Percentiles rank a stretch among this genome's conserved stretches.
Evolutionary conservation across 345 rosid genomes (phyloP).

Genomic region (Citropsis articulata): DNA sequence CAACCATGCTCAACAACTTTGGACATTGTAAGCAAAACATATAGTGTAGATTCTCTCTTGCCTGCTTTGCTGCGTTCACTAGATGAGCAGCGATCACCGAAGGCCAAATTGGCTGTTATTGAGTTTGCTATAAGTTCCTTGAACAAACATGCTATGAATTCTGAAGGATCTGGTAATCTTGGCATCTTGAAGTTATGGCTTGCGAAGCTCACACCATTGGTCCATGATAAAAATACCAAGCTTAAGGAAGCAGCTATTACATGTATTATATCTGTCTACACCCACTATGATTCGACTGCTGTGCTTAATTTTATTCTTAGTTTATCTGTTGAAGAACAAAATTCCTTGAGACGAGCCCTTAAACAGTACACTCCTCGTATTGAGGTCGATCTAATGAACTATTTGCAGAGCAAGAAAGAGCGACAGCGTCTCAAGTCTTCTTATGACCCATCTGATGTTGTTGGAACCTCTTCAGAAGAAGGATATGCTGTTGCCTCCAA

Average conservation of each 20-base stretch:
- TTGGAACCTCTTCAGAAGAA: conserved; percentile 95
- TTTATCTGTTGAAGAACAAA: conserved; percentile 96
- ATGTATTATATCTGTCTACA: conserved; percentile 89
- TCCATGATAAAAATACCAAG: conserved; percentile 89
- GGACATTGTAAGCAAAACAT: conserved; percentile 91
- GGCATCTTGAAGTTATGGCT: conserved; percentile 97
- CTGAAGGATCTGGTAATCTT: conserved; percentile 76
- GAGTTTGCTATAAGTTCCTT: conserved; percentile 90
- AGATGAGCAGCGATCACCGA: conserved; percentile 97
- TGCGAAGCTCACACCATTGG: conserved; percentile 81
- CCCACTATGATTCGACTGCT: conserved; percentile 82
- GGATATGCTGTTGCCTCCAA: conserved; percentile 64
- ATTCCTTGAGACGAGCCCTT: conserved; percentile 85
- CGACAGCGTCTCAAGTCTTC: conserved; percentile 79
- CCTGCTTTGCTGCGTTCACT: conserved; percentile 95
- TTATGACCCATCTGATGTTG: conserved; percentile 83
- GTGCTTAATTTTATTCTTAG: conserved; percentile 92
- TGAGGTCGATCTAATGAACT: conserved; percentile 96
- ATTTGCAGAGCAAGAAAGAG: conserved; percentile 91
- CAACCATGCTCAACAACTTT: conserved; percentile 89
- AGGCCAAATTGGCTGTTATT: conserved; percentile 98
- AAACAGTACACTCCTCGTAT: conserved; percentile 95
- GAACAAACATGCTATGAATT: conserved; percentile 70
- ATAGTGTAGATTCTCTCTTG: conserved; percentile 84
- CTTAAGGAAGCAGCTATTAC: conserved; percentile 90